A percentile compares a stretch with the other conserved stretches of the same genome.
Conservation (phyloP, 192 early-diverging fungal species). For the Neocallimastix lanati region DNA sequence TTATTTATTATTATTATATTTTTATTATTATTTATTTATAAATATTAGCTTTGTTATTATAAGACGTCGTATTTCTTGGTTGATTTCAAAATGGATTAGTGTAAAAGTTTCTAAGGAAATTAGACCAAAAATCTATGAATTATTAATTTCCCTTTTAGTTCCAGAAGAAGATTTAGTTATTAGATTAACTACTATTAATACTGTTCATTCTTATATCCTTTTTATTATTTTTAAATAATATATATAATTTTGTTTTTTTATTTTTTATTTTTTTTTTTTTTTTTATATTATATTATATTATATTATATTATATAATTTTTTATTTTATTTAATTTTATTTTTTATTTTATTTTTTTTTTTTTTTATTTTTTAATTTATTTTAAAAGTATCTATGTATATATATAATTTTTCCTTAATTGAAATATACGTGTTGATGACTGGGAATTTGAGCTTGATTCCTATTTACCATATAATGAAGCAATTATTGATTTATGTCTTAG, state of each 20-base stretch:
- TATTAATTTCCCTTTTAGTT: conserved; percentile 48
- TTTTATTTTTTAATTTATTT: no score
- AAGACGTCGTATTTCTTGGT: conserved; percentile 54
- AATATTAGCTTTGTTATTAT: conserved; percentile 2
- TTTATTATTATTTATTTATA: no score
- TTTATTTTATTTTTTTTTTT: no score
- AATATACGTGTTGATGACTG: conserved; percentile 53
- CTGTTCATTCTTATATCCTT: conserved; percentile 25
- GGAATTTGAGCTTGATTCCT: conserved; percentile 59
- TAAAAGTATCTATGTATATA: no score
- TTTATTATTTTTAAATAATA: no score
- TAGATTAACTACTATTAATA: conserved; percentile 45
- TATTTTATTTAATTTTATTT: no score
- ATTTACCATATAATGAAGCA: conserved; percentile 44
- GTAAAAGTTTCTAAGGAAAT: conserved; percentile 50
- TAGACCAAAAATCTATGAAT: conserved; percentile 44
- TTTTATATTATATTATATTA: no score
- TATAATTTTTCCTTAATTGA: neutral
- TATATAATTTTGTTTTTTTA: no score
- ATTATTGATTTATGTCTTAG: conserved; percentile 32
- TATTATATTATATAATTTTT: no score
- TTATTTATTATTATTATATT: no score
- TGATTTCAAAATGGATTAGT: conserved; percentile 68
- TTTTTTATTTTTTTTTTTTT: no score
- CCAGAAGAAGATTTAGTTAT: conserved; percentile 61